Conservation (phyloP, 148 eudicot species). For the Rhododendron simsii region DNA sequence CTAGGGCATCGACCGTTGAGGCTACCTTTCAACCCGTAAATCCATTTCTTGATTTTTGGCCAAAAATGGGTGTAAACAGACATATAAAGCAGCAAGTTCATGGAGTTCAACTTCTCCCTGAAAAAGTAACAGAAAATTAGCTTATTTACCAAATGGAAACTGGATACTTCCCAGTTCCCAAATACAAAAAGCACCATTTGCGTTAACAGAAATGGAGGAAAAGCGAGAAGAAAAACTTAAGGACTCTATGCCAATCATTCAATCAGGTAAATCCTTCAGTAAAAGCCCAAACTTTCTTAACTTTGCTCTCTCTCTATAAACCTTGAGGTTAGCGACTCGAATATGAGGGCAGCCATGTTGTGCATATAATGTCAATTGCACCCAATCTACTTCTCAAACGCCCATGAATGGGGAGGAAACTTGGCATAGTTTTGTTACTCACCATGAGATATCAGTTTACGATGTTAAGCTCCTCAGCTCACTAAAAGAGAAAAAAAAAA, state of each 20-base stretch:
- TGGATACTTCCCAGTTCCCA: background rate
- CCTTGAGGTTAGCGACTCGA: background rate
- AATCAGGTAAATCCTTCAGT: background rate
- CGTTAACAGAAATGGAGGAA: background rate
- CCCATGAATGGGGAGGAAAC: background rate
- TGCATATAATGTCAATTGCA: background rate
- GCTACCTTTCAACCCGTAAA: too few relatives aligned
- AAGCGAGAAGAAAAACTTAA: background rate
- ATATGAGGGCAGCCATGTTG: background rate
- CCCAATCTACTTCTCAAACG: background rate
- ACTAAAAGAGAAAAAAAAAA: background rate
- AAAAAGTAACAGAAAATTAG: background rate
- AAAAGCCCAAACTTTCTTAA: background rate
- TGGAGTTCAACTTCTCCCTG: constrained; percentile 22
- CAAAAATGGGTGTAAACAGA: too few relatives aligned
- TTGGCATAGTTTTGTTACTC: background rate
- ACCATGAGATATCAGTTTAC: background rate
- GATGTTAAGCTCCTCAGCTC: background rate
- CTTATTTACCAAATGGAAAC: background rate
- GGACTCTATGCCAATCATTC: background rate
- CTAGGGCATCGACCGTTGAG: too few relatives aligned
- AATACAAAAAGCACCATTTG: background rate
- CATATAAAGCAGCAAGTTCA: constrained; percentile 15
- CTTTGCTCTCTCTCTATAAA: background rate
- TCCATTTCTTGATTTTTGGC: too few relatives aligned